Percentiles rank a stretch among this genome's conserved stretches.
Evolutionary conservation across 176 grass and related monocot genomes (phyloP).

Genomic region (Bolboschoenus planiculmis): DNA sequence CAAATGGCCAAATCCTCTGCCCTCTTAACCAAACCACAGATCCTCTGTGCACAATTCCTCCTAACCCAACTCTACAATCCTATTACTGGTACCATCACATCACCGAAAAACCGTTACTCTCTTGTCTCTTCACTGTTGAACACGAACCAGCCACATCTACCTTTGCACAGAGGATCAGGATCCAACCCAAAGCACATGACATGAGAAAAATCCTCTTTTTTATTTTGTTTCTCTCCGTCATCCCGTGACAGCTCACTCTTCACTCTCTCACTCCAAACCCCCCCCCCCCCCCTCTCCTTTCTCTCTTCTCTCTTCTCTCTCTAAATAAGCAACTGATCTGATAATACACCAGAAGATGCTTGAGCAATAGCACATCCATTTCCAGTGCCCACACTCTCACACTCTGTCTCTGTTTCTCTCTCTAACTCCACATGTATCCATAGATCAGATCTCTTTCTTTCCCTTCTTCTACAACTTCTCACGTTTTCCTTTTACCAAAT

Average conservation of each 20-base stretch:
- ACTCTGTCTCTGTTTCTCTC: not conserved
- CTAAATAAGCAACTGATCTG: slow-evolving; percentile 1
- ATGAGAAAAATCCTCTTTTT: not conserved
- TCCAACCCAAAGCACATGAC: not conserved
- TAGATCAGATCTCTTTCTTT: slow-evolving; percentile 34
- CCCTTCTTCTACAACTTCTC: slow-evolving; percentile 12
- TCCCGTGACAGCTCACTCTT: slow-evolving; percentile 24
- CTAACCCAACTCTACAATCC: not conserved
- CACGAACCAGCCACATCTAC: no score
- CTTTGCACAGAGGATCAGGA: not conserved
- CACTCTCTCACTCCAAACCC: not conserved
- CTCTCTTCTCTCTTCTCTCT: no score
- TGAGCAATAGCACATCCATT: no score
- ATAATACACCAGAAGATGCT: not conserved
- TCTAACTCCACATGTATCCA: not conserved
- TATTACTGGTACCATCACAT: no score
- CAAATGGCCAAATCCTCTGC: not conserved
- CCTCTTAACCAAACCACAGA: no score
- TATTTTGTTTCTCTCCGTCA: not conserved
- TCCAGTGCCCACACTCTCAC: not conserved
- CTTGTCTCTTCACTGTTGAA: no score
- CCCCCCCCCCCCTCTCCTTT: not conserved
- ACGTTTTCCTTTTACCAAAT: slow-evolving; percentile 13
- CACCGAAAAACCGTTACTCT: no score
- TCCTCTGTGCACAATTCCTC: not conserved